A percentile compares a stretch with the other conserved stretches of the same genome.
These are phyloP conservation scores for Naematelia encephala DNA, from an alignment of 768 basidiomycete species.

Conservation along the genomic window DNA sequence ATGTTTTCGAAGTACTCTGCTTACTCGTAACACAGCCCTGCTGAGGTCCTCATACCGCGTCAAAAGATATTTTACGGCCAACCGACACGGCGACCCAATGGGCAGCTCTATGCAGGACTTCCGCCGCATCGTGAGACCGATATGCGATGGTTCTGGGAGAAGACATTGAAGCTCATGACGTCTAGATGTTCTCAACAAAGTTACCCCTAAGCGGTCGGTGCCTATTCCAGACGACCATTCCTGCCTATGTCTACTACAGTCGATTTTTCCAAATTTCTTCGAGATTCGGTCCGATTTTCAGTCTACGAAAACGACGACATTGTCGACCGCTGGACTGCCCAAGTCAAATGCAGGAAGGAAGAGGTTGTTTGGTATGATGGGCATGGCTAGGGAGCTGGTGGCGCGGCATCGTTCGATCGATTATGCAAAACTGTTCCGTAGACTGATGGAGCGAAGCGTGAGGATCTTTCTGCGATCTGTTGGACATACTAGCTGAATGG, in stretches of 20 bases:
- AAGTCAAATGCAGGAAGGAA: not conserved
- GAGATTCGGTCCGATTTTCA: not conserved
- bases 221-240: conserved; percentile 52
- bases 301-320: not conserved
- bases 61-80: conserved; percentile 45
- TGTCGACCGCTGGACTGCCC: not conserved
- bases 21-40: conserved; percentile 12
- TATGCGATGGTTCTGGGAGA: no score
- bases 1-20: not conserved
- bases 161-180: no score
- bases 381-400: conserved; percentile 24
- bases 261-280: conserved; percentile 60
- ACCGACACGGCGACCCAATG: conserved; percentile 11
- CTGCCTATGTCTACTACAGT: conserved; percentile 62
- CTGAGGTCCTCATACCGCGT: conserved; percentile 33
- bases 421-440: conserved; percentile 5
- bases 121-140: conserved; percentile 35
- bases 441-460: not conserved
- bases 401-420: conserved; percentile 24
- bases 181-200: conserved; percentile 63
- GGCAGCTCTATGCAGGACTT: conserved; percentile 20
- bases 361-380: conserved; percentile 14
- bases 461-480: not conserved
- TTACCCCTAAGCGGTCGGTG: conserved; percentile 49
- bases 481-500: not conserved